Evolutionary conservation across 208 protist genomes (phyloP).

Genomic region (Acanthamoeba royreba): DNA sequence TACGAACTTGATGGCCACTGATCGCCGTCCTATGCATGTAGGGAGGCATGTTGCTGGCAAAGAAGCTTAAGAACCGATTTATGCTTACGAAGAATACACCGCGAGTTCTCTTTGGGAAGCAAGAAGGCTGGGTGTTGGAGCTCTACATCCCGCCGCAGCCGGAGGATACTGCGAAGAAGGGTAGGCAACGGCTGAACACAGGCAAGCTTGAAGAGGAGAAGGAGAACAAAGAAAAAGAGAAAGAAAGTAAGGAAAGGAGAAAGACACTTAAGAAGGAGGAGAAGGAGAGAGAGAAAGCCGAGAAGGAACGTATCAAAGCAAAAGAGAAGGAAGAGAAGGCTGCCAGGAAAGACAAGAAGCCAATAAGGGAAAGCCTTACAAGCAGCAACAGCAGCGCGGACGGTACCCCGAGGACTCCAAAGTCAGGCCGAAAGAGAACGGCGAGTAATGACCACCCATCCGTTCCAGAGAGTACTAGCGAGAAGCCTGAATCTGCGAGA

Average conservation of each 20-base stretch:
- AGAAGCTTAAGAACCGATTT: background rate
- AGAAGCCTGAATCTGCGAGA: too few relatives aligned
- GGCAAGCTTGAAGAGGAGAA: background rate
- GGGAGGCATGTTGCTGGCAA: background rate
- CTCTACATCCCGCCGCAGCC: background rate
- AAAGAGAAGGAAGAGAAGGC: background rate
- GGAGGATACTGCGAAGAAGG: background rate
- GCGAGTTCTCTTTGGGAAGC: background rate
- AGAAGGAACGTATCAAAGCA: background rate
- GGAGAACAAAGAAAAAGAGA: background rate
- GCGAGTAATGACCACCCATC: too few relatives aligned
- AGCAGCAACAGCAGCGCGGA: too few relatives aligned
- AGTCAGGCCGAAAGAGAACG: too few relatives aligned
- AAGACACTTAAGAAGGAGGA: background rate
- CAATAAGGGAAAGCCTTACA: too few relatives aligned
- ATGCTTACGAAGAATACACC: background rate
- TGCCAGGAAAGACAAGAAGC: too few relatives aligned
- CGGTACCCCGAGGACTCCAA: too few relatives aligned
- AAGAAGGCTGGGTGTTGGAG: constrained; percentile 1
- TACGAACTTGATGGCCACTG: too few relatives aligned
- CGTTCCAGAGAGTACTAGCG: too few relatives aligned
- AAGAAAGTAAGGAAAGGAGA: background rate
- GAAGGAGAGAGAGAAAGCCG: background rate
- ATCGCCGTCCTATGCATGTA: background rate
- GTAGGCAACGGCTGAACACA: background rate